phyloP scores from a whole-genome alignment of 2,329 filamentous ascomycete species.

The Elsinoe arachidis region DNA sequence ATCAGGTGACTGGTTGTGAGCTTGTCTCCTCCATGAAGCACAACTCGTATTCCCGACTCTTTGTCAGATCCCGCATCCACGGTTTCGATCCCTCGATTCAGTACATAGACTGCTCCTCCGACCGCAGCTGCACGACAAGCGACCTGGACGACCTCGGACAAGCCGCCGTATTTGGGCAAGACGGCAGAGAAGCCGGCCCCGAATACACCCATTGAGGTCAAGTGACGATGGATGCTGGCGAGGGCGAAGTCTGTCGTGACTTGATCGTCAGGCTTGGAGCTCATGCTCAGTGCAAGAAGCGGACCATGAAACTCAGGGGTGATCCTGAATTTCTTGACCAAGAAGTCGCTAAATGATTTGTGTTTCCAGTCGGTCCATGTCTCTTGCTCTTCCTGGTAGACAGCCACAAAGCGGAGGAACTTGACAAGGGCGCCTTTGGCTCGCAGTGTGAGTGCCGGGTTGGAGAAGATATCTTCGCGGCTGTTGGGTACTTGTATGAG shows the following conservation, averaged over 20 bases:
- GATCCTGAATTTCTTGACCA: constrained; percentile 44
- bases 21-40: constrained; percentile 24
- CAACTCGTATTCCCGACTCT: constrained; percentile 12
- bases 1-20: constrained; percentile 25
- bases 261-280: constrained; percentile 46
- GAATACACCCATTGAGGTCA: constrained; percentile 79
- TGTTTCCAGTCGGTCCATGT: constrained; percentile 52
- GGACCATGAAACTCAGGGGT: constrained; percentile 59
- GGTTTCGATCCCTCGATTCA: constrained; percentile 57
- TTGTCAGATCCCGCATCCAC: constrained; percentile 15
- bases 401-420: constrained; percentile 77
- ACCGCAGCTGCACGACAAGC: constrained; percentile 85
- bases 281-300: constrained; percentile 64
- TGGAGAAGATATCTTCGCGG: constrained; percentile 83
- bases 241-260: constrained; percentile 62
- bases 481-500: constrained; percentile 74
- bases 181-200: constrained; percentile 84
- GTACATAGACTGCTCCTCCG: constrained; percentile 81
- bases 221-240: constrained; percentile 64
- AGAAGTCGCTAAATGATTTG: constrained; percentile 50
- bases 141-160: constrained; percentile 83
- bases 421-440: constrained; percentile 87
- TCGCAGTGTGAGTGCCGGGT: constrained; percentile 64
- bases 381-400: constrained; percentile 56
- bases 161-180: constrained; percentile 85